Percentiles rank a stretch among this genome's conserved stretches.
phyloP scores from a whole-genome alignment of 768 basidiomycete genomes.

The Mycena sanguinolenta region DNA sequence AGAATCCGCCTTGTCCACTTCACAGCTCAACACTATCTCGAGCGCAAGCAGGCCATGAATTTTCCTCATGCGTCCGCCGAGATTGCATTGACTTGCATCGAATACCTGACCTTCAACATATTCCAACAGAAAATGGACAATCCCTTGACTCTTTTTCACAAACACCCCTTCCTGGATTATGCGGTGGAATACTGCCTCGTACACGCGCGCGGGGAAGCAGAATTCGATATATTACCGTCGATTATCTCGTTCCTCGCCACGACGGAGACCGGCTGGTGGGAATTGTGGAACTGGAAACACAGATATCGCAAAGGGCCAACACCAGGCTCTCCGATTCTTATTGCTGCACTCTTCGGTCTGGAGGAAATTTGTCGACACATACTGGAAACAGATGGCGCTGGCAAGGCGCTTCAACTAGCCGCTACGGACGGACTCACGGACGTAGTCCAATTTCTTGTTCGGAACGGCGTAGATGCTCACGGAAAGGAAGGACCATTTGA shows the following conservation, averaged over 20 bases:
- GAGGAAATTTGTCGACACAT: background rate
- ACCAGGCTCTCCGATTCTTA: background rate
- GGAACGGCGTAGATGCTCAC: background rate
- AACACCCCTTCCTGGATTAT: slow-evolving; percentile 8
- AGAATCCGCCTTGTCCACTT: background rate
- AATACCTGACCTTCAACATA: background rate
- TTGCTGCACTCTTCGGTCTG: slow-evolving; percentile 3
- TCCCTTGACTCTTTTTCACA: background rate
- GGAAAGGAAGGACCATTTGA: background rate
- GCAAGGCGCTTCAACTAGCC: background rate
- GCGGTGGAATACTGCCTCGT: slow-evolving; percentile 15
- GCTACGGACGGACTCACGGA: background rate
- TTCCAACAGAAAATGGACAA: background rate
- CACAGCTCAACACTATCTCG: background rate
- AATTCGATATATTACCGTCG: background rate
- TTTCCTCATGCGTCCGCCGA: background rate
- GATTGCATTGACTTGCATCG: background rate
- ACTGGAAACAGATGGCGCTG: background rate
- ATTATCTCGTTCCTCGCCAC: slow-evolving; percentile 4
- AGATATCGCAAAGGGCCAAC: background rate
- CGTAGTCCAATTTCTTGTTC: background rate
- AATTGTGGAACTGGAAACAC: slow-evolving; percentile 7
- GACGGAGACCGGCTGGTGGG: background rate
- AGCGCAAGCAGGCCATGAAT: background rate
- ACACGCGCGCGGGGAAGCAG: slow-evolving; percentile 2